These are phyloP conservation scores for Candida koratica DNA, from an alignment of 805 yeast species.

Conservation along the genomic window DNA sequence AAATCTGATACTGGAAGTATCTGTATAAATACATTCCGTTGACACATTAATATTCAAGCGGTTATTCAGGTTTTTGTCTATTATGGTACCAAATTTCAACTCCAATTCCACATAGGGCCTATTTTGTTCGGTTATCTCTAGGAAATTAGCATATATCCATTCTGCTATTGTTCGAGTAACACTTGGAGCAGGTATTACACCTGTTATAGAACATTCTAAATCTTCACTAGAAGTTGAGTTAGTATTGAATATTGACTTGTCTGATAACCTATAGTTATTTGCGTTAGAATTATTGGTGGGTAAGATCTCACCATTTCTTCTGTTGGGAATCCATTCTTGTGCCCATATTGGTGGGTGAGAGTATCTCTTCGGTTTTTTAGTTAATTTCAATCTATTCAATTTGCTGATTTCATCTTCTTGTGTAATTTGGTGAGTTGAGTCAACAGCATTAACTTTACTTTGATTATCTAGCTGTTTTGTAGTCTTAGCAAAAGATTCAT, in stretches of 20 bases:
- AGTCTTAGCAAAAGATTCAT: background rate
- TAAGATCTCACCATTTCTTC: slow-evolving; percentile 3
- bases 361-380: slow-evolving; percentile 57
- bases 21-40: slow-evolving; percentile 62
- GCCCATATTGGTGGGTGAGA: slow-evolving; percentile 80
- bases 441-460: background rate
- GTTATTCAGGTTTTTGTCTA: slow-evolving; percentile 59
- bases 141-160: slow-evolving; percentile 83
- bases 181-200: slow-evolving; percentile 75
- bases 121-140: slow-evolving; percentile 55
- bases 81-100: slow-evolving; percentile 67
- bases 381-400: slow-evolving; percentile 20
- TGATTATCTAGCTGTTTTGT: background rate
- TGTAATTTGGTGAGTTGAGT: background rate
- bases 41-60: slow-evolving; percentile 63
- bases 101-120: slow-evolving; percentile 63
- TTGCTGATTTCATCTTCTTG: slow-evolving; percentile 28
- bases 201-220: slow-evolving; percentile 57
- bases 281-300: background rate
- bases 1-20: slow-evolving; percentile 52
- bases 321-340: slow-evolving; percentile 55
- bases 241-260: slow-evolving; percentile 29
- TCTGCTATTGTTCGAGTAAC: slow-evolving; percentile 76
- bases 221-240: slow-evolving; percentile 32
- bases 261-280: slow-evolving; percentile 11